phyloP scores from a whole-genome alignment of 129 eudicot species.

The Flaveria brownii region DNA sequence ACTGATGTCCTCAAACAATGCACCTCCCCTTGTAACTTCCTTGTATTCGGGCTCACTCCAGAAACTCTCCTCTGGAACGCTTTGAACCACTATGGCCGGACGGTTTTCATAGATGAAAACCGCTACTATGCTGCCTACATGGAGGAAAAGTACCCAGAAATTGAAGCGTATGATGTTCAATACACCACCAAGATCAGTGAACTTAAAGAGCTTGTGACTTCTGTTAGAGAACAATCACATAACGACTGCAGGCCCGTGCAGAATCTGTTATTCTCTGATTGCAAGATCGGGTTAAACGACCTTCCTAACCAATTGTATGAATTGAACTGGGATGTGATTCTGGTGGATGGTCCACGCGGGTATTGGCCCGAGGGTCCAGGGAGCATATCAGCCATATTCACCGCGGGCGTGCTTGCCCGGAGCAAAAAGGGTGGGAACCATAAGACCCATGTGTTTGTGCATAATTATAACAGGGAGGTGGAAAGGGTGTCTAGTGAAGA shows the following conservation, averaged over 20 bases:
- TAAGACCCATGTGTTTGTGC: conserved; percentile 86
- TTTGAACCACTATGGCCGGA: conserved; percentile 62
- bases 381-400: conserved; percentile 80
- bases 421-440: conserved; percentile 79
- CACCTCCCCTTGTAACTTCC: conserved; percentile 71
- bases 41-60: conserved; percentile 82
- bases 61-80: conserved; percentile 93
- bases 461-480: conserved; percentile 72
- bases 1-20: conserved; percentile 71
- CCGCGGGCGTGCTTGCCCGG: conserved; percentile 89
- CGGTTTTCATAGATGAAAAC: conserved; percentile 91
- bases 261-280: conserved; percentile 83
- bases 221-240: conserved; percentile 57
- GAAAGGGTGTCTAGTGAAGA: conserved; percentile 83
- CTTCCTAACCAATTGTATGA: conserved; percentile 92
- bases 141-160: conserved; percentile 79
- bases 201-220: conserved; percentile 54
- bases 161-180: conserved; percentile 91
- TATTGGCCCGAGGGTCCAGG: conserved; percentile 99
- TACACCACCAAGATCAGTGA: conserved; percentile 78
- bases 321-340: conserved; percentile 82
- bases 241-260: conserved; percentile 96
- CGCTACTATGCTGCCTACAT: conserved; percentile 91
- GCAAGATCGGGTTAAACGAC: conserved; percentile 82
- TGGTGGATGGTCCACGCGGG: conserved; percentile 95